Base-by-base conservation (phyloP, 805 yeast genomes). In the Ogataea zsoltii region DNA sequence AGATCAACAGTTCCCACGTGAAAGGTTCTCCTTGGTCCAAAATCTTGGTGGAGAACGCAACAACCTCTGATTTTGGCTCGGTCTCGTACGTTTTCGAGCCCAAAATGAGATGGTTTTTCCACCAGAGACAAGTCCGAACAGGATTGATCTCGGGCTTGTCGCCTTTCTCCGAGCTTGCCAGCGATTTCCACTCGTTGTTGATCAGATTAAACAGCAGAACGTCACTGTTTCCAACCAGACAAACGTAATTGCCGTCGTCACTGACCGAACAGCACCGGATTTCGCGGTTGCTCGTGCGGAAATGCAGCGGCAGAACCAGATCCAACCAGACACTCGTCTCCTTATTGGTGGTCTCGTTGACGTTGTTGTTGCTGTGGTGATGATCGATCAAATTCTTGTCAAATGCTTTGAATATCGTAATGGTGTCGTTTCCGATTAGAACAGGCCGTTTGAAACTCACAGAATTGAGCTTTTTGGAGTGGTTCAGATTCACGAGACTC, bases 211-310 rank as follows among this genome's bases (percentile, higher is more conserved):
- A 75, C 36, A 75, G 66, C 19, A 74, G 59, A 13, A 77, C 67
- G 17, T 80, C 81, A 19, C 61, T 56, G 17, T 68, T 62, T 0
- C 83, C 83, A 5, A 80, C 74, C 14, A 78, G 62, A 17, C 82
- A 80, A 14, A 76, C 63, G 48, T 65, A 67, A 39, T 71, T 58
- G 10, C 82, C 82, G 50, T 76, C 79, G 19, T 68, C 67, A 41
- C 77, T 72, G 15, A 69, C 63, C n/a, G 72, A 58, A 2, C 71
- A 66, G 29, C 69, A 66, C 13, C 68, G 55, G 2, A 79, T 66
- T 4, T 72, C 74, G 63, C 70, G 62, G 55, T 75, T 75, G 25
- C 64, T 67, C 4, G 77, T 63, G 33, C 68, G 62, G 49, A 78
- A 79, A 17, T 61, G 53, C 3, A 72, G 57, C 1, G 83, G 82